Base-by-base conservation (phyloP, 768 basidiomycete genomes). In the Steccherinum ochraceum region DNA sequence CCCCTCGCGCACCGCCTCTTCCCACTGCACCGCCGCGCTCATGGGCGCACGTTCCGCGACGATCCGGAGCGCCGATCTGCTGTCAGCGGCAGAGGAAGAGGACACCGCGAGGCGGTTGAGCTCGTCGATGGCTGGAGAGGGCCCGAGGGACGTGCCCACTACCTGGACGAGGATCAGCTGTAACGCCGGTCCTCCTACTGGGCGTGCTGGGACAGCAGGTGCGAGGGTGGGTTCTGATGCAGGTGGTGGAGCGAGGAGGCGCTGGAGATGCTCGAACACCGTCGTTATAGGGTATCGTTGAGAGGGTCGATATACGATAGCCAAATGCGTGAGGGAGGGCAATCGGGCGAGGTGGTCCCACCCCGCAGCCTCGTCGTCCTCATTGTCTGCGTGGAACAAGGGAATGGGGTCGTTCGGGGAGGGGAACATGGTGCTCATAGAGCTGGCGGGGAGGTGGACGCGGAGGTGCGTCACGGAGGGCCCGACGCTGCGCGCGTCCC, bases 401-500 rank as follows among this genome's bases (percentile, higher is more conserved):
- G 56, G 51, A 26, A 53, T 47, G 40, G 1, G 49, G 50, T n/a
- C 45, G 46, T 35, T 52, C 45, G 1, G 42, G 35, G 30, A 7
- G 30, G 30, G 30, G 30, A 35, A 35, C 30, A 35, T 47, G 51
- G 48, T 52, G 45, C 52, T 48, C 30, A 35, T 35, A 35, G 7
- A 7, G 50, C 51, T 53, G n/a, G 56, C 51, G 20, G 67, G 58
- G 41, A 68, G 55, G 49, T 69, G 65, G 11, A 68, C 54, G 51
- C 71, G 66, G 20, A 70, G 59, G 49, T 60, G 69, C 1, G 69
- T 68, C 27, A 69, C 64, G 19, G 59, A 27, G 4, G 67, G 59
- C 3, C 57, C 60, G 42, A 70, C 56, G 40, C 68, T 52, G 7
- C 59, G 52, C 30, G 61, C 56, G 52, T 69, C 66, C 59, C 70